Evolutionary conservation across 129 eudicot species (phyloP).

Genomic region (Centaurea solstitialis): DNA sequence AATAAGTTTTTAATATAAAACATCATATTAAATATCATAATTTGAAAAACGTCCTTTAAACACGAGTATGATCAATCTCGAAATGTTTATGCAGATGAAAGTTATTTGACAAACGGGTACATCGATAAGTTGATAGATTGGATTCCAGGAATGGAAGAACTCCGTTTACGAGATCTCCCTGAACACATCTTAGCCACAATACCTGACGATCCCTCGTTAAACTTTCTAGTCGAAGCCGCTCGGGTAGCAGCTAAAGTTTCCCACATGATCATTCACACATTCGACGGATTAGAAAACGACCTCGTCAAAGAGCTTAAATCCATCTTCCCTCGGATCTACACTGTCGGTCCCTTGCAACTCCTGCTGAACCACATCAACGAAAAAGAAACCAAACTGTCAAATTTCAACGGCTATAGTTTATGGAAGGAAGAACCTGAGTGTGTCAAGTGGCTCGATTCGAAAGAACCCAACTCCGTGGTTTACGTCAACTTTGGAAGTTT

Average conservation of each 20-base stretch:
- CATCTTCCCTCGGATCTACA: conserved; percentile 33
- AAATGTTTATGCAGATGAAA: conserved; percentile 37
- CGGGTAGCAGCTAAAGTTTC: conserved; percentile 10
- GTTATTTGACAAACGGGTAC: conserved; percentile 49
- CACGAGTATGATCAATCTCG: neutral
- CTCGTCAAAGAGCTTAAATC: conserved; percentile 24
- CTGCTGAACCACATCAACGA: conserved; percentile 28
- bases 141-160: conserved; percentile 50
- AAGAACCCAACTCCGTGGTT: conserved; percentile 43
- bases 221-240: conserved; percentile 15
- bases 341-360: conserved; percentile 46
- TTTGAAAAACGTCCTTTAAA: too few species aligned
- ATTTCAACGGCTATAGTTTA: conserved; percentile 37
- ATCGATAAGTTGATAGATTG: conserved; percentile 46
- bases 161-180: conserved; percentile 53
- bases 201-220: conserved; percentile 36
- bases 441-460: conserved; percentile 49
- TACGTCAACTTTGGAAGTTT: conserved; percentile 65
- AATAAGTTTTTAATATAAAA: too few species aligned
- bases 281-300: conserved; percentile 43
- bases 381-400: conserved; percentile 13
- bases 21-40: too few species aligned
- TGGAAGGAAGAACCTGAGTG: conserved; percentile 59
- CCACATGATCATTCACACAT: conserved; percentile 50
- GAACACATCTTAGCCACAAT: conserved; percentile 46